Base-by-base conservation (phyloP, 2,329 filamentous ascomycete genomes). In the Aspergillus hortae region DNA sequence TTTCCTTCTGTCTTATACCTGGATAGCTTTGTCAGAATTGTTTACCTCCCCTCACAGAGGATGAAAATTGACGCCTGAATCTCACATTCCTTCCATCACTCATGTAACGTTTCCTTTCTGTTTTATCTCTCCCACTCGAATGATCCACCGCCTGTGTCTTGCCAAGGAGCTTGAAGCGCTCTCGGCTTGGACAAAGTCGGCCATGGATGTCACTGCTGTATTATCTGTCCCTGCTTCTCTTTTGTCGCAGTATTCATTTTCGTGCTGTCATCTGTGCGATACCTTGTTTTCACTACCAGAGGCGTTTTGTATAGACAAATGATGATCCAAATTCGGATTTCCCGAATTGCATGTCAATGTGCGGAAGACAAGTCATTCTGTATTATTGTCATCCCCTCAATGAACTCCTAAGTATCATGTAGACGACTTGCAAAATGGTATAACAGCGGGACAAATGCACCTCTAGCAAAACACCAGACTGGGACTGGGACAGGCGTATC, bases 51-150 rank as follows among this genome's bases (percentile, higher is more conserved):
- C 9, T 30, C 14, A 15, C 14, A 38, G 35, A 38, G 12, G 35
- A 17, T 30, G 15, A 38, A 15, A 38, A 38, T n/a, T 15, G 35
- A 38, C 15, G 35, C 35, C 14, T 38, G 35, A 38, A 38, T n/a
- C 21, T 44, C 43, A 25, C 43, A 33, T 27, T 25, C 36, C 35
- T 33, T 47, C 42, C 36, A 17, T 35, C 27, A 43, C 32, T 27
- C 35, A 51, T 51, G 45, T 44, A 43, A 51, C 44, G 49, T 54
- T 50, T 46, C 41, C 35, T 33, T 49, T 44, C 50, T 43, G 38
- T 38, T 27, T 46, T 30, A 27, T 9, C 14, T 53, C 44, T 46
- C 36, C 6, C 27, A 27, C 33, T 36, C 12, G 36, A 19, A 38
- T n/a, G 10, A 21, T 30, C 21, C n/a, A 33, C 21, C 30, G 14